Conservation (phyloP, 2,329 filamentous ascomycete species). For the Zarea fungicola region DNA sequence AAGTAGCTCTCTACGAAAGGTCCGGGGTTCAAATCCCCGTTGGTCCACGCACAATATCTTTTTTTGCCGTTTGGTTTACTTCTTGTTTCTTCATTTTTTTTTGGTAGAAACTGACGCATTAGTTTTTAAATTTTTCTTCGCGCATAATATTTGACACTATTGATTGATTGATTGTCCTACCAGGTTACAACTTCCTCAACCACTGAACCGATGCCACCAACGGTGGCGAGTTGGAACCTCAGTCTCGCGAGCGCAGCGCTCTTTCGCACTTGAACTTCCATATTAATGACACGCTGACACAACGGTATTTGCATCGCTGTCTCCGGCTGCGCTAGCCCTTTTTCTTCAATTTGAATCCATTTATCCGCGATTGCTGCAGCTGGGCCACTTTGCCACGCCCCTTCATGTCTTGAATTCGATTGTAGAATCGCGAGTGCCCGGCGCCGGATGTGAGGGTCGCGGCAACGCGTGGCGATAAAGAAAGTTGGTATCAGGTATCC, state of each 20-base stretch:
- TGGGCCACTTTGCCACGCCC: conserved; percentile 8
- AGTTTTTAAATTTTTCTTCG: no score
- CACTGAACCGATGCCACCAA: not conserved
- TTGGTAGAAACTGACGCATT: no score
- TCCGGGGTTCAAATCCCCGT: conserved; percentile 14
- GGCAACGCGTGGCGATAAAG: conserved; percentile 6
- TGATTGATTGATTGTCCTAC: no score
- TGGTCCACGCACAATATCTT: not conserved
- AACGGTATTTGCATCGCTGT: not conserved
- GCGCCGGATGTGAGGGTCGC: not conserved
- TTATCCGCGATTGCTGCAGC: not conserved
- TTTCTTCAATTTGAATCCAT: not conserved
- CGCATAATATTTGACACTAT: no score
- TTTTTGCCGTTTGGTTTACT: not conserved
- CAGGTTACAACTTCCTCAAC: not conserved
- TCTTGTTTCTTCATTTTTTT: not conserved
- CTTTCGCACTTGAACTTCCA: not conserved
- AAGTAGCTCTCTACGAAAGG: conserved; percentile 12
- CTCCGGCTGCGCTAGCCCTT: not conserved
- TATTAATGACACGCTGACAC: not conserved
- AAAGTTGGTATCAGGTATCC: conserved; percentile 3
- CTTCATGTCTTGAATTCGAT: not conserved
- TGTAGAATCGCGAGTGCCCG: conserved; percentile 1
- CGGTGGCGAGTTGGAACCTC: not conserved
- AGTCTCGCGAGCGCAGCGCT: not conserved